Evolutionary conservation across 129 eudicot species (phyloP), one percentile per base, ranked within the genome.

Genomic region (Calendula officinalis): DNA sequence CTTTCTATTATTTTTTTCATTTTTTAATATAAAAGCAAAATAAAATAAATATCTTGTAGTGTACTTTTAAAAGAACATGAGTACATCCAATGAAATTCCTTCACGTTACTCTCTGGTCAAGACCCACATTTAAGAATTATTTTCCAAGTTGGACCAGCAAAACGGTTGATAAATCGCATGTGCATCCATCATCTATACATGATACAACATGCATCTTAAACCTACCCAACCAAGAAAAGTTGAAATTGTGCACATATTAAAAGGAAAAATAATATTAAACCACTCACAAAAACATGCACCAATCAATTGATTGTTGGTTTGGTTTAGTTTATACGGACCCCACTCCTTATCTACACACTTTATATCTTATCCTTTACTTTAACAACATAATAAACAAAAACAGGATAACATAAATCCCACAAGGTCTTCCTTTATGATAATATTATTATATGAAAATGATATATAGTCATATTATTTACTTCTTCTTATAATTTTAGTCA

Each of bases 311-410:
- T 41, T 65, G 64, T 4, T 65, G 5, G 43, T 59, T 62, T 9
- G 9, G 36, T 27, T 50, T 33, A 49, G 69, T 47, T 17, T 33
- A 8, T 43, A 13, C 73, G 53, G 53, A 10, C 64, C 65, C 73
- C 66, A 68, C 63, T 35, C 56, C 64, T 71, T 52, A 71, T 71
- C 76, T 62, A 8, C 10, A 8, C 10, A 39, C 60, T 42, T 60
- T 70, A 22, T 71, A 69, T 69, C 69, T 71, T 60, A 62, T 71
- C 56, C 62, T 71, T 40, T 49, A 47, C 61, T 71, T 71, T 68
- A 32, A 54, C 14, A 22, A 48, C 33, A 42, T 27, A 67, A 40
- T 39, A 54, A 67, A 67, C 38, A 27, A 41, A 52, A 55, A 44
- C 6, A 41, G 17, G 64, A 68, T 68, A 42, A 71, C 53, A 41